These are phyloP conservation scores for Boletales sp. DNA, from an alignment of 768 basidiomycete species.

Conservation along the genomic window DNA sequence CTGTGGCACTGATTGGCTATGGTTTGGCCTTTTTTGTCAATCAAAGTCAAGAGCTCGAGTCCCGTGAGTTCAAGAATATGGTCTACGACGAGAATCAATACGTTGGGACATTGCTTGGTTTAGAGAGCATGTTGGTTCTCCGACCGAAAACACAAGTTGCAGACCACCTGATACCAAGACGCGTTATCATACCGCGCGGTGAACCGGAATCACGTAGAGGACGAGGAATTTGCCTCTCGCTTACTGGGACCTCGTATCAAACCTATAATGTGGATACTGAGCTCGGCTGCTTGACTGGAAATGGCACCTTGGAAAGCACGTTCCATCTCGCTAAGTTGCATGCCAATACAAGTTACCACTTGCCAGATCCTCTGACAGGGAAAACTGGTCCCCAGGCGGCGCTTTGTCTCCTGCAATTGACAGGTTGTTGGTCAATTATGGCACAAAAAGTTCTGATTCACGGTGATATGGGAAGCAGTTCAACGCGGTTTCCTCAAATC, in stretches of 20 bases:
- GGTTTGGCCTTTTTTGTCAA: constrained; percentile 36
- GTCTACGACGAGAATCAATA: constrained; percentile 36
- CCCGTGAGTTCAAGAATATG: constrained; percentile 35
- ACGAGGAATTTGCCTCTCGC: too few relatives aligned
- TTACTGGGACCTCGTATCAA: too few relatives aligned
- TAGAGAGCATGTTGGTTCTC: constrained; percentile 32
- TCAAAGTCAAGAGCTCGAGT: constrained; percentile 29
- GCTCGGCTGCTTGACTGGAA: constrained; percentile 14
- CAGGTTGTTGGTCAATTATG: constrained; percentile 9
- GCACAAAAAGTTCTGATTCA: too few relatives aligned
- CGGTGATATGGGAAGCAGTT: too few relatives aligned
- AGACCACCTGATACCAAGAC: not conserved
- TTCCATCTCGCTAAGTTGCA: constrained; percentile 41
- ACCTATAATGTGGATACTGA: not conserved
- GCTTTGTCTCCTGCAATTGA: constrained; percentile 16
- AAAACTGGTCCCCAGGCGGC: constrained; percentile 22
- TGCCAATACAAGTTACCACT: constrained; percentile 34
- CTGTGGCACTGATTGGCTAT: constrained; percentile 33
- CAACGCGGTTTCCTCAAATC: too few relatives aligned
- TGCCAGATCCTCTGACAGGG: constrained; percentile 39
- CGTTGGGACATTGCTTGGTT: constrained; percentile 39
- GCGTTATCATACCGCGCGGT: constrained; percentile 11
- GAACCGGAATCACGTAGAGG: too few relatives aligned
- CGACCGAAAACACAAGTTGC: constrained; percentile 9
- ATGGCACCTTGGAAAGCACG: constrained; percentile 14